Conservation (phyloP, 257 asterid genomes). For the Marsdenia floribunda region DNA sequence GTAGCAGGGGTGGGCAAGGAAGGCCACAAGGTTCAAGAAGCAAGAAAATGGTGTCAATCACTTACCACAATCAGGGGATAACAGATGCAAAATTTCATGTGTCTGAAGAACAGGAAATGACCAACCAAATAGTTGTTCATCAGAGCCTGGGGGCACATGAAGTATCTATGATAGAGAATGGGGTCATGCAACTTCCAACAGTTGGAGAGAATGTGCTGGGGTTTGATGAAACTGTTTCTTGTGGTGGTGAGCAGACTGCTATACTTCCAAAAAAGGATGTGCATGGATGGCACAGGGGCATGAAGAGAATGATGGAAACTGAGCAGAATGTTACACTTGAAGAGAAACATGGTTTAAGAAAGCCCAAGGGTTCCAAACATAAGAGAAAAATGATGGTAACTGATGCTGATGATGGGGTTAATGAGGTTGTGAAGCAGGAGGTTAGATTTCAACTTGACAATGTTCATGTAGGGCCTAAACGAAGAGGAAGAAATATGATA, state of each 20-base stretch:
- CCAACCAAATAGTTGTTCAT: neutral
- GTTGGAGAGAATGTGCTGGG: neutral
- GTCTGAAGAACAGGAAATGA: neutral
- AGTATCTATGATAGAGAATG: neutral
- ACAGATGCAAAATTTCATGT: neutral
- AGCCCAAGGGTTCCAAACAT: constrained; percentile 17
- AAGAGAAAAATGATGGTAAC: constrained; percentile 11
- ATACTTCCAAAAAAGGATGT: constrained; percentile 8
- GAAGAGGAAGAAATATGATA: constrained; percentile 6
- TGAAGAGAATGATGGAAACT: constrained; percentile 1
- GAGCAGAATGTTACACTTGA: neutral
- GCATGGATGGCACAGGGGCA: constrained; percentile 12
- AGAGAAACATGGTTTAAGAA: constrained; percentile 7
- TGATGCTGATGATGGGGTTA: neutral
- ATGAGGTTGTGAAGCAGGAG: neutral
- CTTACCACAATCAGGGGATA: neutral
- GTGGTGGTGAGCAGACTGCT: neutral
- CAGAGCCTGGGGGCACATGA: neutral
- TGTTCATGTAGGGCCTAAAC: neutral
- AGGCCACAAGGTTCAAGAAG: constrained; percentile 18
- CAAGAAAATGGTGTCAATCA: constrained; percentile 7
- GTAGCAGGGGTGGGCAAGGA: neutral
- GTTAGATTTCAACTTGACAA: neutral
- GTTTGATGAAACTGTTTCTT: neutral
- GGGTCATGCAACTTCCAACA: neutral